Conservation (phyloP, 75 land plant species). For the Chamaecyparis obtusa region DNA sequence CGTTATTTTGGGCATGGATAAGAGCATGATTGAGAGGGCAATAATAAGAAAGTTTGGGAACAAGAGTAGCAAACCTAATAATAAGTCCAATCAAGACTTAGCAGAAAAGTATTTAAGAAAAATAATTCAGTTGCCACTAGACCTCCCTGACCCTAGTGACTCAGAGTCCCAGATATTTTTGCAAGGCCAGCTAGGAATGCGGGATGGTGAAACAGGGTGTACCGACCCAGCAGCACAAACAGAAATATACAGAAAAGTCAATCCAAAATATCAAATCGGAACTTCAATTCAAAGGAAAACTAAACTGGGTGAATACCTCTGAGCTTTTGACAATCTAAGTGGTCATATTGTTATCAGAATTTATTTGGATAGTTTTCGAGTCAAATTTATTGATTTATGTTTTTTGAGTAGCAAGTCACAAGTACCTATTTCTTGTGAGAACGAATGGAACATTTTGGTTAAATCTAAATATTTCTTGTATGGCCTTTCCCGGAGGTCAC, state of each 20-base stretch:
- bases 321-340: too few species aligned
- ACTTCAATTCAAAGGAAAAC: not conserved
- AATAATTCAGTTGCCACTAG: not conserved
- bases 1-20: too few species aligned
- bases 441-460: too few species aligned
- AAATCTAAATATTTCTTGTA: too few species aligned
- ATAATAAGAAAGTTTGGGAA: not conserved
- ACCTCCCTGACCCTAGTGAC: not conserved
- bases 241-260: not conserved
- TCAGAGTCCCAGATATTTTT: not conserved
- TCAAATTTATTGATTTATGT: too few species aligned
- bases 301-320: not conserved
- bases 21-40: not conserved
- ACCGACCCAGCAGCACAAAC: not conserved
- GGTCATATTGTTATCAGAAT: too few species aligned
- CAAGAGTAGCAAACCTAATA: not conserved
- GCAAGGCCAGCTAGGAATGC: not conserved
- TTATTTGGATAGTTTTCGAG: too few species aligned
- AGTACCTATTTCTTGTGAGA: too few species aligned
- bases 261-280: not conserved
- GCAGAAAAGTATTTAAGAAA: constrained; percentile 1
- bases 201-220: not conserved
- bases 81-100: not conserved
- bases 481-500: too few species aligned
- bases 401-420: too few species aligned